phyloP scores from a whole-genome alignment of 257 asterid species.

The Rauvolfia tetraphylla region DNA sequence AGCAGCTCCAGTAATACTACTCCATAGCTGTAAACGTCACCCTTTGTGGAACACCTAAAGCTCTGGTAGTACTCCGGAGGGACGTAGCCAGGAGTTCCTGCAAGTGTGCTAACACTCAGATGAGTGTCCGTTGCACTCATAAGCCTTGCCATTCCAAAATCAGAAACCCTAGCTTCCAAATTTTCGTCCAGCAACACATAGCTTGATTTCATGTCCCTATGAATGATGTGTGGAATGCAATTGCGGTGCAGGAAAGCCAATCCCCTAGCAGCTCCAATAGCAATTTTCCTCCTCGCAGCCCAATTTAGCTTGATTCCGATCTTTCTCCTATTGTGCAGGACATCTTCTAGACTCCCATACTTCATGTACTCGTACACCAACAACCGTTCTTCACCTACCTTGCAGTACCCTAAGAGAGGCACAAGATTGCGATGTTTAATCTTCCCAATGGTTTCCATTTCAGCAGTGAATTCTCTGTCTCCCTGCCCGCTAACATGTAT shows the following conservation, averaged over 20 bases:
- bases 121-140: conserved; percentile 93
- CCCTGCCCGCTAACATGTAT: conserved; percentile 87
- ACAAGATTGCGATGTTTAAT: conserved; percentile 85
- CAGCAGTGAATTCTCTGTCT: conserved; percentile 87
- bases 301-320: conserved; percentile 67
- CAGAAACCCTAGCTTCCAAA: conserved; percentile 85
- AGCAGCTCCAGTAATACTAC: conserved; percentile 88
- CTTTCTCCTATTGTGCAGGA: conserved; percentile 61
- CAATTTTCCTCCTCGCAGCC: conserved; percentile 73
- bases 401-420: conserved; percentile 81
- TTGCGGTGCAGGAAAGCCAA: conserved; percentile 84
- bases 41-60: conserved; percentile 77
- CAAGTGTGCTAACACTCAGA: conserved; percentile 82
- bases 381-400: conserved; percentile 80
- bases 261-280: conserved; percentile 85
- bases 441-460: conserved; percentile 96
- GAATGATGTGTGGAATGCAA: conserved; percentile 89
- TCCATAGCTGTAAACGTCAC: conserved; percentile 93
- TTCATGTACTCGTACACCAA: conserved; percentile 94
- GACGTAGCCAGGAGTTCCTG: conserved; percentile 95
- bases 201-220: conserved; percentile 96
- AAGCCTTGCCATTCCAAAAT: conserved; percentile 92
- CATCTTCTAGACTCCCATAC: conserved; percentile 82
- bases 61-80: conserved; percentile 97
- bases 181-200: conserved; percentile 81